Evolutionary conservation across 2,329 filamentous ascomycete genomes (phyloP).

Genomic region (Colletotrichum sp.): DNA sequence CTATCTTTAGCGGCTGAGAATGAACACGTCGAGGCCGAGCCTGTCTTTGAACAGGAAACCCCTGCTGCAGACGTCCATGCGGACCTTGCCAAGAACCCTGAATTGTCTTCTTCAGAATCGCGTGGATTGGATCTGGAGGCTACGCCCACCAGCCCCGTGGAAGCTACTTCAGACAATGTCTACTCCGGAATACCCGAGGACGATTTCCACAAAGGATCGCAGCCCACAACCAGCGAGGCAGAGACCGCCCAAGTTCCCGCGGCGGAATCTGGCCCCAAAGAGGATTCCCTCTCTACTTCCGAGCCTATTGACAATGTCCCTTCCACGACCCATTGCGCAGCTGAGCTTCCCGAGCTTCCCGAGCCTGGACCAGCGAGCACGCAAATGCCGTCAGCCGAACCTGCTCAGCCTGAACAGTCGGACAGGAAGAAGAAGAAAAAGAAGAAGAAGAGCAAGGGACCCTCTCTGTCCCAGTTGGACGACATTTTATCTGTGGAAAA

Average conservation of each 20-base stretch:
- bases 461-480: not conserved
- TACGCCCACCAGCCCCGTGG: not conserved
- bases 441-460: slow-evolving; percentile 24
- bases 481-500: not conserved
- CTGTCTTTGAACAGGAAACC: not conserved
- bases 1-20: not conserved
- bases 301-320: not conserved
- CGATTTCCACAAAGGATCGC: not conserved
- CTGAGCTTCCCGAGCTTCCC: not conserved
- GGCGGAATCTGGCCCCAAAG: not conserved
- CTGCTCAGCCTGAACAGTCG: slow-evolving; percentile 4
- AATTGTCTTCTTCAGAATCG: not conserved
- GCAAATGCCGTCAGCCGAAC: not conserved
- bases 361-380: not conserved
- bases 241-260: not conserved
- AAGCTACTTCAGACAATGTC: not conserved
- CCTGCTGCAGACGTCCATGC: not conserved
- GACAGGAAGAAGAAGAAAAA: slow-evolving; percentile 30
- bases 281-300: not conserved
- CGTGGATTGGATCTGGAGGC: not conserved
- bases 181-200: not conserved
- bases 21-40: not conserved
- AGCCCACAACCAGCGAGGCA: not conserved
- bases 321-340: not conserved
- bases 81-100: not conserved